Evolutionary conservation across 1,139 yeast genomes (phyloP).

Genomic region (Martiniozyma asiatica): DNA sequence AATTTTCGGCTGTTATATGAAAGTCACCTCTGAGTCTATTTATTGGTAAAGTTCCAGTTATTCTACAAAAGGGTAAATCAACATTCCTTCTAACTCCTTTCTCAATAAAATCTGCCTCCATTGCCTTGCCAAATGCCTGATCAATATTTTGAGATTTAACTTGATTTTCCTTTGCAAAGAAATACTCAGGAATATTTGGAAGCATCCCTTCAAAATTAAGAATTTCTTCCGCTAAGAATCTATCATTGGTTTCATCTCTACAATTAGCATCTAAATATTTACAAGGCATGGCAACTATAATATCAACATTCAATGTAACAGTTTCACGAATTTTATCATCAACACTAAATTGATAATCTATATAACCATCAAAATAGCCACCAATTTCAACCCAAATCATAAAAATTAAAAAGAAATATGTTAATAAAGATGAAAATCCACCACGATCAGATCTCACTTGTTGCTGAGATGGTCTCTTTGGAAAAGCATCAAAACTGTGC

Average conservation of each 20-base stretch:
- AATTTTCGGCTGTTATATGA: slow-evolving; percentile 69
- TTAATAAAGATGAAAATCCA: slow-evolving; percentile 59
- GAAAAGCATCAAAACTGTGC: slow-evolving; percentile 72
- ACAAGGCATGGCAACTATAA: slow-evolving; percentile 81
- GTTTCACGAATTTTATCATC: slow-evolving; percentile 50
- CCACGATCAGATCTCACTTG: slow-evolving; percentile 67
- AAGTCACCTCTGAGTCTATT: slow-evolving; percentile 80
- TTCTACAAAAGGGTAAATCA: slow-evolving; percentile 73
- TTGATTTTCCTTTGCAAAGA: slow-evolving; percentile 32
- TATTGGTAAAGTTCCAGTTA: slow-evolving; percentile 78
- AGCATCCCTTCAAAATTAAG: slow-evolving; percentile 53
- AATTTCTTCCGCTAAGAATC: slow-evolving; percentile 64
- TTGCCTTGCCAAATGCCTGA: slow-evolving; percentile 49
- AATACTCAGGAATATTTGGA: slow-evolving; percentile 37
- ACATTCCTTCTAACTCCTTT: slow-evolving; percentile 30
- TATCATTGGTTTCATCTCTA: slow-evolving; percentile 65
- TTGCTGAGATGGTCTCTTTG: slow-evolving; percentile 73
- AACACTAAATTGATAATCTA: slow-evolving; percentile 68
- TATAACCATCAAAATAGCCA: slow-evolving; percentile 70
- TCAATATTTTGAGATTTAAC: slow-evolving; percentile 57
- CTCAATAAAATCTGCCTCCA: slow-evolving; percentile 48
- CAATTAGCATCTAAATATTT: slow-evolving; percentile 63
- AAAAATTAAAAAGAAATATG: slow-evolving; percentile 49
- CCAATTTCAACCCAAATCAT: slow-evolving; percentile 83
- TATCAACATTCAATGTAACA: slow-evolving; percentile 63